These are phyloP conservation scores for Boletus holoroseus DNA, from an alignment of 1,284 basidiomycete species.

Conservation along the genomic window DNA sequence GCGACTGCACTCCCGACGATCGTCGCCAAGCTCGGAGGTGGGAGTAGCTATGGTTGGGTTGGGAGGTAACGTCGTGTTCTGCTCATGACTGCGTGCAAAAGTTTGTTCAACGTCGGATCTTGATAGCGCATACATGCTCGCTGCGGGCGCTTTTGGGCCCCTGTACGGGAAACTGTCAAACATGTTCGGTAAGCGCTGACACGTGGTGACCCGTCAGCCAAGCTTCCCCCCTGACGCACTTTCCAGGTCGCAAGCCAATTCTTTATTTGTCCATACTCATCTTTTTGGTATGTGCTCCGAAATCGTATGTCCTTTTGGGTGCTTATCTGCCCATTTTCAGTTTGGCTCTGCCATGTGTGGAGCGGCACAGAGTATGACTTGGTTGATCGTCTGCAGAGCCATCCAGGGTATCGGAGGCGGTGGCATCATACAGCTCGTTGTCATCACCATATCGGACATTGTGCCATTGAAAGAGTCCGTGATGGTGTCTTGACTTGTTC, in stretches of 20 bases:
- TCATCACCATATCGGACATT: slow-evolving; percentile 79
- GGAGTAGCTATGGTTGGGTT: slow-evolving; percentile 68
- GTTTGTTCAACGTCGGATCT: background rate
- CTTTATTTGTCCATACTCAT: slow-evolving; percentile 62
- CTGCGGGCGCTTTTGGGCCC: slow-evolving; percentile 62
- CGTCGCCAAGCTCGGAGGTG: slow-evolving; percentile 62
- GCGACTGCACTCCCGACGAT: slow-evolving; percentile 80
- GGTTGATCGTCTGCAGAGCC: slow-evolving; percentile 70
- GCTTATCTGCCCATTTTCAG: slow-evolving; percentile 30
- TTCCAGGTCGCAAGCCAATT: slow-evolving; percentile 65
- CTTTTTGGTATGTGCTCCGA: slow-evolving; percentile 52
- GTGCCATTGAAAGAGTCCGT: slow-evolving; percentile 68
- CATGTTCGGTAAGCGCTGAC: slow-evolving; percentile 38
- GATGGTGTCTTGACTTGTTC: slow-evolving; percentile 28
- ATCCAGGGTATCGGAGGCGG: slow-evolving; percentile 83
- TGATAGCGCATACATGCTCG: slow-evolving; percentile 65
- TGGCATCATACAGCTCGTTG: slow-evolving; percentile 58
- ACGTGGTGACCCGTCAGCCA: background rate
- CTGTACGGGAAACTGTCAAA: slow-evolving; percentile 75
- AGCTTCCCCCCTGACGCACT: background rate
- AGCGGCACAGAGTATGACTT: slow-evolving; percentile 72
- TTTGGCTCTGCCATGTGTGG: slow-evolving; percentile 79
- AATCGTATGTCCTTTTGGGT: background rate
- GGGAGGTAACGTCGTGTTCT: slow-evolving; percentile 48
- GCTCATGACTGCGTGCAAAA: background rate